phyloP scores from a whole-genome alignment of 129 eudicot species.

The Kitagawia praeruptora region DNA sequence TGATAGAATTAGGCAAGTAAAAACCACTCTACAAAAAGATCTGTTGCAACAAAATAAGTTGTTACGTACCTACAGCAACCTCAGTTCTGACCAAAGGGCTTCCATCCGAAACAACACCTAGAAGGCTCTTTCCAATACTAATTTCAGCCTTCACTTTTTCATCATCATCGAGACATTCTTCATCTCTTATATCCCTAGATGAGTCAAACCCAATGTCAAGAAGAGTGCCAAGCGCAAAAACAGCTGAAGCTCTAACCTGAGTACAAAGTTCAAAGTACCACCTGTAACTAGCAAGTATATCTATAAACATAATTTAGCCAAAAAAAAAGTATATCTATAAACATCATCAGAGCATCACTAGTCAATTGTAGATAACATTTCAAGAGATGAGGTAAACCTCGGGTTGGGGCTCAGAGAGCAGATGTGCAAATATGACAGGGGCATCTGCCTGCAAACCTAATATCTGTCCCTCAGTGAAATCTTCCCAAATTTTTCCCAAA shows the following conservation, averaged over 20 bases:
- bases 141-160: constrained; percentile 74
- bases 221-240: constrained; percentile 81
- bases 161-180: constrained; percentile 62
- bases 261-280: constrained; percentile 18
- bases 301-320: neutral
- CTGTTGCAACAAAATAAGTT: neutral
- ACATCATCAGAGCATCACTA: neutral
- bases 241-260: constrained; percentile 99
- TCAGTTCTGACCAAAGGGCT: constrained; percentile 95
- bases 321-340: neutral
- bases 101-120: constrained; percentile 86
- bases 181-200: constrained; percentile 40
- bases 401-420: constrained; percentile 83
- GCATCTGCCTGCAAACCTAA: constrained; percentile 82
- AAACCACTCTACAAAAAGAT: neutral
- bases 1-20: neutral
- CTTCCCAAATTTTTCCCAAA: constrained; percentile 95
- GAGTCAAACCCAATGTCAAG: constrained; percentile 87
- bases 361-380: neutral
- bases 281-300: neutral
- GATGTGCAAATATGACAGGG: constrained; percentile 53
- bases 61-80: constrained; percentile 80
- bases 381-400: constrained; percentile 72
- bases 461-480: constrained; percentile 78
- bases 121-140: constrained; percentile 59